Evolutionary conservation across 352 stramenopile species (phyloP), one percentile per base, ranked within the genome.

Genomic region (Pythium pectinolyticum): DNA sequence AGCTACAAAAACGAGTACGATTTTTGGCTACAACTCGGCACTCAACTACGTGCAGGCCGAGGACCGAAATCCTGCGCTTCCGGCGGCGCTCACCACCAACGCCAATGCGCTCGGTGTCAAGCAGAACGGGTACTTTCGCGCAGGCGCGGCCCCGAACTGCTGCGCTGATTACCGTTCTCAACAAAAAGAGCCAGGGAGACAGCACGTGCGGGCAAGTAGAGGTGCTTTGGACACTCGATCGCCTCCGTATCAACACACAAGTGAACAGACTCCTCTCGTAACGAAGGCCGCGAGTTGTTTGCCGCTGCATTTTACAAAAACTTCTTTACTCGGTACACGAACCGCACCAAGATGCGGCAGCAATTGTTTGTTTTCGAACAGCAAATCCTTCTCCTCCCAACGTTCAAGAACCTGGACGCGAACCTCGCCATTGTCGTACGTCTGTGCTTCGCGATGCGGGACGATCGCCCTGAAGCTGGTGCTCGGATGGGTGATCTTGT

Each of bases 291-390:
- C 0, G 20, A 19, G 5, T 14, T 60, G n/a, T 40, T 66, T 2
- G 4, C 12, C 14, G 39, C 31, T 20, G 30, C 59, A 11, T 57
- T 66, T 15, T 30, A 66, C 24, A 43, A 43, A 31, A 30, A 43
- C 15, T 66, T 61, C 12, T 66, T 66, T 40, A 31, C n/a, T 0
- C 28, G 39, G 2, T 66, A 66, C 41, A 25, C 27, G 3, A 31
- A 40, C 11, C 22, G n/a, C 27, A 20, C 1, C 20, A 35, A 32
- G n/a, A 24, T 50, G 1, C 37, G 28, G 3, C 39, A 47, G 2
- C 30, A 37, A 10, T 43, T 27, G 3, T 56, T 50, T 12, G 57
- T 66, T 0, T 60, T 66, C 27, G 59, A 66, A 25, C 47, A 56
- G 30, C 59, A 66, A 12, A 39, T 55, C 0, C 12, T 57, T 10